A percentile compares a stretch with the other conserved stretches of the same genome.
These are phyloP conservation scores for Gentiana straminea DNA, from an alignment of 257 asterid genomes.

Conservation along the genomic window DNA sequence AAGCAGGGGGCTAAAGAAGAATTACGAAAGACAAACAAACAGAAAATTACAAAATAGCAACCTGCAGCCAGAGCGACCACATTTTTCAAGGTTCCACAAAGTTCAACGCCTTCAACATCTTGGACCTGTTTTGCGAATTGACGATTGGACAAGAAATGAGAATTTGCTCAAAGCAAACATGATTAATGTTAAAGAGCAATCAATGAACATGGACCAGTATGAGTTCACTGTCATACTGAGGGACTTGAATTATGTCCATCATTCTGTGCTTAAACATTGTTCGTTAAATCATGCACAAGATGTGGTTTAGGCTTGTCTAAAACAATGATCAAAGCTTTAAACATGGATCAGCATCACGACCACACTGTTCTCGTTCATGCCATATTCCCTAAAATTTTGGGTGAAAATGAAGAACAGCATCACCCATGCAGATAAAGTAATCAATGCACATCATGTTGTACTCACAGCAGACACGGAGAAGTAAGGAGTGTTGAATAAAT, in stretches of 20 bases:
- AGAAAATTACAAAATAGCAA: constrained; percentile 8
- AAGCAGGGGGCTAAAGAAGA: background rate
- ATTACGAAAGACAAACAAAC: background rate
- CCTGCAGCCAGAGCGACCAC: constrained; percentile 93
- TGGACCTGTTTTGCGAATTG: constrained; percentile 43
- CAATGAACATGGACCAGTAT: too few species aligned
- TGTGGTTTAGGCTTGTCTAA: too few species aligned
- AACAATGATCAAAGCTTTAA: too few species aligned
- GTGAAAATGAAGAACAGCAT: too few species aligned
- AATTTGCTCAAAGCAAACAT: background rate
- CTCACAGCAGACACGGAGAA: constrained; percentile 76
- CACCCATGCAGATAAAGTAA: background rate
- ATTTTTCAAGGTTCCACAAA: constrained; percentile 84
- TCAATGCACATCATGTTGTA: constrained; percentile 4
- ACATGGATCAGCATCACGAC: too few species aligned
- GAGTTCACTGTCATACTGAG: too few species aligned
- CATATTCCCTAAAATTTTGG: too few species aligned
- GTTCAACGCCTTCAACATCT: constrained; percentile 95
- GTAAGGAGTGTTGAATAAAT: constrained; percentile 60
- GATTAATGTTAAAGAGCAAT: too few species aligned
- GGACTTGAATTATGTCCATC: too few species aligned
- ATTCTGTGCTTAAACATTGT: too few species aligned
- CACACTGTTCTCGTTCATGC: too few species aligned
- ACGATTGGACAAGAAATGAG: background rate
- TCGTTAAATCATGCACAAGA: too few species aligned